Base-by-base conservation (phyloP, 1,139 yeast genomes). In the Suhomyces yuchorum region DNA sequence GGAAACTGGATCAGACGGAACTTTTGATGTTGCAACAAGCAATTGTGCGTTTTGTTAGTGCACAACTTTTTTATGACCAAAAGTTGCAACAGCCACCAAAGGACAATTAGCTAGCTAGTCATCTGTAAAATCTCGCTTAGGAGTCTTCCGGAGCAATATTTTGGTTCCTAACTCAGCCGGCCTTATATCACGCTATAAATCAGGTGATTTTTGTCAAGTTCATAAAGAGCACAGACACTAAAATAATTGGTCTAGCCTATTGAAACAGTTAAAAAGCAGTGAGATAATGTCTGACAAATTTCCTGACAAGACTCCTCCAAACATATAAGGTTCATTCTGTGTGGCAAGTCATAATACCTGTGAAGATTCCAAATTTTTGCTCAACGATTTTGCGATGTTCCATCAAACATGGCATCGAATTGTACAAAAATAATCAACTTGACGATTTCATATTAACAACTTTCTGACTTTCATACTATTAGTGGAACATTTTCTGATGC, bases 11-110 rank as follows among this genome's bases (percentile, higher is more conserved):
- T 30, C 37, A 26, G 37, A 19, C 37, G 33, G 36, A 30, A 23
- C 17, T 37, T 42, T 32, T 38, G 41, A 30, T 26, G 26, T 28
- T 42, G 40, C 45, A 42, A 28, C 44, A 14, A 23, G 26, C 14
- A 39, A 28, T 18, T 14, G 42, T 23, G 42, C 33, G 41, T 17
- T 38, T 17, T 20, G 41, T n/a, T 20, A 3, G 41, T 38, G 41
- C 33, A 26, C 34, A 24, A 17, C 20, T 28, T 38, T 38, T 37
- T 38, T 24, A 12, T 11, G 30, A 23, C n/a, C 7, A 15, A 14
- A 15, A 11, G 18, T 15, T 23, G 39, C 26, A 37, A 14, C 26
- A 14, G n/a, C 18, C 19, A 23, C 28, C 30, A 23, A 19, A 14
- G 20, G 28, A 37, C 30, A 9, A 15, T 17, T 12, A 37, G 3